Base-by-base conservation (phyloP, 1,139 yeast genomes). In the Hanseniaspora sp. region DNA sequence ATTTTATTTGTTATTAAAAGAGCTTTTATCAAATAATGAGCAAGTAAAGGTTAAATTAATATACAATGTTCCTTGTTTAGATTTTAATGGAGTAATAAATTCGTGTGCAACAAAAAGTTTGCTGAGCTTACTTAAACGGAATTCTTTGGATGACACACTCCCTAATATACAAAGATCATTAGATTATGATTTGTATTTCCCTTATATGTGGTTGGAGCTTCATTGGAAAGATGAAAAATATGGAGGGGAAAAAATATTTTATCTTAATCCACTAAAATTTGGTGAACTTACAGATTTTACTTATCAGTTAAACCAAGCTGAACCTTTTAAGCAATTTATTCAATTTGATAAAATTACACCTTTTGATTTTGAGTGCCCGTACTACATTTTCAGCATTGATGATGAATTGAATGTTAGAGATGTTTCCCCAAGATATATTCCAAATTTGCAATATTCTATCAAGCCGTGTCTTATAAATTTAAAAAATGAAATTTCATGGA, bases 131-230 rank as follows among this genome's bases (percentile, higher is more conserved):
- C 17, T 51, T 5, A 29, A 44, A 31, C 48, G 44, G 31, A 43
- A 34, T n/a, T 15, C 17, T 18, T 33, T 15, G 6, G 12, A 2
- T 1, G 41, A 34, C 9, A n/a, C 13, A 8, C 9, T 15, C 6
- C 11, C n/a, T 11, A 31, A 30, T 17, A 23, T 43, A 7, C 37
- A 43, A 29, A 35, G 41, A 37, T 6, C 48, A 13, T 29, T 37
- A 29, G 54, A 51, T 18, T 44, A 38, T 31, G 54, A 51, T 37
- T n/a, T 51, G 8, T 51, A 43, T 38, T 51, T 30, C 39, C 54
- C 54, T 8, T 51, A 38, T 28, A 30, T 43, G 28, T 51, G 54
- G 54, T 3, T 51, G 9, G 54, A 51, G 23, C 8, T 51, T 5
- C 17, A 51, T 15, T 2, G 15, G 6, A 34, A 28, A 5, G 38